A percentile compares a stretch with the other conserved stretches of the same genome.
These are phyloP conservation scores for Mycena indigotica DNA, from an alignment of 768 basidiomycete species.

Conservation along the genomic window DNA sequence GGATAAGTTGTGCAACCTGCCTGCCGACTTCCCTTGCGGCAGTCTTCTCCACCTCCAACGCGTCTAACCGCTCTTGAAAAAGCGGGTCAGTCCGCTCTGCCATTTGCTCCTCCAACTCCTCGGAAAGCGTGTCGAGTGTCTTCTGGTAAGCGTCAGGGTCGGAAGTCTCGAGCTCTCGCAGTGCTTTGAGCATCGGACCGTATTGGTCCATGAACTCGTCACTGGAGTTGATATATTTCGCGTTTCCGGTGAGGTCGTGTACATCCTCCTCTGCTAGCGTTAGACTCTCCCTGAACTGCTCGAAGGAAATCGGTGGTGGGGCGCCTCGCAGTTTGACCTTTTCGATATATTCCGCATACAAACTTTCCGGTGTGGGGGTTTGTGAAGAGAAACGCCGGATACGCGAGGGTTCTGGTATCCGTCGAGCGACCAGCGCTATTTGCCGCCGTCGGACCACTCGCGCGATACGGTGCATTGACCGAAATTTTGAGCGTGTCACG, in stretches of 20 bases:
- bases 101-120: background rate
- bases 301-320: slow-evolving; percentile 9
- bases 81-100: slow-evolving; percentile 5
- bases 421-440: slow-evolving; percentile 8
- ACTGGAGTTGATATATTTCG: background rate
- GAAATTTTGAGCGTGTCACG: slow-evolving; percentile 4
- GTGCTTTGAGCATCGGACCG: slow-evolving; percentile 7
- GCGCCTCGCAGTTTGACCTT: background rate
- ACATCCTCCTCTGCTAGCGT: background rate
- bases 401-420: background rate
- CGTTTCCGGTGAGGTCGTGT: background rate
- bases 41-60: background rate
- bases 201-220: slow-evolving; percentile 7
- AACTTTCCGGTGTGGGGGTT: slow-evolving; percentile 7
- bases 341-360: slow-evolving; percentile 10
- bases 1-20: slow-evolving; percentile 17
- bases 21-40: slow-evolving; percentile 7
- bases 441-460: slow-evolving; percentile 15
- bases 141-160: slow-evolving; percentile 2
- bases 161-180: slow-evolving; percentile 1
- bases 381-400: slow-evolving; percentile 10
- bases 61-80: slow-evolving; percentile 3
- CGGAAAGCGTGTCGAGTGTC: background rate
- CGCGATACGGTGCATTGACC: slow-evolving; percentile 16
- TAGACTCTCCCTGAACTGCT: slow-evolving; percentile 6